Conservation (phyloP, 768 basidiomycete genomes). For the Termitomyces sp. region DNA sequence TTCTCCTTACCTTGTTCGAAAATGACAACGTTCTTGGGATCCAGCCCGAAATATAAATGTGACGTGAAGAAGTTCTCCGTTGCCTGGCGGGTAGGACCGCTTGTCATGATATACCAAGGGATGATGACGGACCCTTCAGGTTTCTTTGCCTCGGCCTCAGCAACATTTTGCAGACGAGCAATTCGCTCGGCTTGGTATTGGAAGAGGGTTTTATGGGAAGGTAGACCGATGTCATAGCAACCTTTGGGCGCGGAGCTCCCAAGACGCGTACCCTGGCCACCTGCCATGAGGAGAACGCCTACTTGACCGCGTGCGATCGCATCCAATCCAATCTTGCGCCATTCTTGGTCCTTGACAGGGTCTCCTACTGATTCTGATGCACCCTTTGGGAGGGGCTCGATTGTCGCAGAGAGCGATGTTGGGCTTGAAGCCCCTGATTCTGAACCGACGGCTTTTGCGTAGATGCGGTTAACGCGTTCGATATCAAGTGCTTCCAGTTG, state of each 20-base stretch:
- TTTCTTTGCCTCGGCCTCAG: constrained; percentile 50
- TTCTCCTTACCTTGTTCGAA: constrained; percentile 86
- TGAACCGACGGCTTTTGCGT: constrained; percentile 64
- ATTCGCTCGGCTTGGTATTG: constrained; percentile 98
- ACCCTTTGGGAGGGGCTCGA: constrained; percentile 78
- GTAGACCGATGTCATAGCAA: constrained; percentile 95
- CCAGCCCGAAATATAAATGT: constrained; percentile 78
- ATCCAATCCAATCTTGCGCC: constrained; percentile 73
- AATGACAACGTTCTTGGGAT: constrained; percentile 75
- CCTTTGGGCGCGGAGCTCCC: constrained; percentile 94
- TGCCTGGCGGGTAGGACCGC: constrained; percentile 85
- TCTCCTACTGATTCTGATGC: constrained; percentile 60
- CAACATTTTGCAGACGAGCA: constrained; percentile 72
- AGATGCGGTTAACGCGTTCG: constrained; percentile 87
- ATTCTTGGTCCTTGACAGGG: constrained; percentile 56
- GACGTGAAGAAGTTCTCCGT: constrained; percentile 83
- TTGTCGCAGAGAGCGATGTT: constrained; percentile 33
- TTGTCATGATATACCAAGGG: constrained; percentile 99
- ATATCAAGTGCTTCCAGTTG: constrained; percentile 85
- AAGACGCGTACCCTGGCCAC: constrained; percentile 93
- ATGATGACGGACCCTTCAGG: constrained; percentile 61
- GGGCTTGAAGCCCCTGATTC: constrained; percentile 43
- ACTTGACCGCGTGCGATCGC: constrained; percentile 82
- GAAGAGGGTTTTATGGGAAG: constrained; percentile 91
- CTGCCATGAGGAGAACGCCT: constrained; percentile 96